These are phyloP conservation scores for Gryganskiella cystojenkinii DNA, from an alignment of 192 early-diverging fungal genomes.

Conservation along the genomic window DNA sequence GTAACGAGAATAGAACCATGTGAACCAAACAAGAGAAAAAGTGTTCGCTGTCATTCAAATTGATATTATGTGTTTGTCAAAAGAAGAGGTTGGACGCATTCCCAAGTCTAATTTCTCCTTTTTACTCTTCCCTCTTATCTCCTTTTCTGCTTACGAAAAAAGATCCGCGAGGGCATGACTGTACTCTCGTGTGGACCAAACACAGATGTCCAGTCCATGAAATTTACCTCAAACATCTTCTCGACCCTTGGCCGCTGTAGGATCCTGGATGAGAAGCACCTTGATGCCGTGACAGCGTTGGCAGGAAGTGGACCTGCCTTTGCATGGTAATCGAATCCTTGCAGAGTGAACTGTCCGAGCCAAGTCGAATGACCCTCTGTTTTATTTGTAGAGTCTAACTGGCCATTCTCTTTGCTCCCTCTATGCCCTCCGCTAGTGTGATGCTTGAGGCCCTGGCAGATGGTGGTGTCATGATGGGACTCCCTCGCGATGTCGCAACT, in stretches of 20 bases:
- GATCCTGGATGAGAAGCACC: conserved; percentile 62
- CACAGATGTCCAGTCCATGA: conserved; percentile 41
- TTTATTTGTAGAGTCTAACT: background rate
- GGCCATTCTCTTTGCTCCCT: no score
- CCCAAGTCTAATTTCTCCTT: no score
- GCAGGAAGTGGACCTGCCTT: conserved; percentile 65
- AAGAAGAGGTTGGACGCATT: no score
- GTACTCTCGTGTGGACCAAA: conserved; percentile 54
- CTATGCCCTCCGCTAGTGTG: conserved; percentile 55
- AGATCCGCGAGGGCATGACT: conserved; percentile 68
- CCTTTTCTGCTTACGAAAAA: background rate
- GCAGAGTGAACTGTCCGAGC: no score
- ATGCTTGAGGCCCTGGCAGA: conserved; percentile 66
- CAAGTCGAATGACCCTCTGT: background rate
- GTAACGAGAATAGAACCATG: conserved; percentile 25
- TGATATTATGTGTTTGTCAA: no score
- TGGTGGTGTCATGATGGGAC: conserved; percentile 69
- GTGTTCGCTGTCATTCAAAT: background rate
- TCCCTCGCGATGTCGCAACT: conserved; percentile 62
- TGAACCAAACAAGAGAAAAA: background rate
- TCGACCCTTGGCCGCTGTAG: conserved; percentile 62
- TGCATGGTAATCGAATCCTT: no score
- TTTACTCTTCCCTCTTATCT: no score
- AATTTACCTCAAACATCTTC: conserved; percentile 57
- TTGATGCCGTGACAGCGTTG: conserved; percentile 64